Evolutionary conservation across 78 protist genomes (phyloP), one percentile per base, ranked within the genome.

Genomic region (Creolimax fragrantissima): DNA sequence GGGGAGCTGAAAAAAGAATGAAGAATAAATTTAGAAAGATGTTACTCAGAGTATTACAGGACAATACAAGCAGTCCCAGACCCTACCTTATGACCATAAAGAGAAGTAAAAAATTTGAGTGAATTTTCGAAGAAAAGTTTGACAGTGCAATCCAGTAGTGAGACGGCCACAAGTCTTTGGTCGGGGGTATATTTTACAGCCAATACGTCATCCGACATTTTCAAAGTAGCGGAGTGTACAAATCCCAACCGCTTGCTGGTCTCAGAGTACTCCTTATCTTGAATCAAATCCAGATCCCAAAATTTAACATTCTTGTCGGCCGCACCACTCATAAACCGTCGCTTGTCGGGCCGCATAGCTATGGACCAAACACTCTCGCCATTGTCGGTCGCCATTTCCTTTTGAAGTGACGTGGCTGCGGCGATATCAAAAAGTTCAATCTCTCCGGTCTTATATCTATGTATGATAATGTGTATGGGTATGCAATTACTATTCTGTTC

Each of bases 31-130:
- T 6, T 3, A 36, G 11, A 66, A 85, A 88, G 35, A 88, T n/a
- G n/a, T n/a, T n/a, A n/a, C n/a, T n/a, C n/a, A n/a, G n/a, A n/a
- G n/a, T n/a, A n/a, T n/a, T n/a, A n/a, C n/a, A n/a, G n/a, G n/a
- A n/a, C n/a, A n/a, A n/a, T n/a, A n/a, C n/a, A n/a, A 47, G 11
- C 11, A 47, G 74, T 11, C 11, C 37, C 74, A 7, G 36, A 5
- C 85, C 92, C 4, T 11, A 91, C 93, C 84, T 95, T 96, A 96
- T 98, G 99, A 4, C 99, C 99, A 91, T 97, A 98, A 39, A 98
- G 92, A 4, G 98, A 92, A 11, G 98, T 95, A 94, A 88, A 96
- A 93, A 96, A 95, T 91, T 97, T 95, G 58, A 96, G 81, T 42
- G 98, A 41, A 92, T 98, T 99, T 7, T 11, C 93, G 35, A 84